Evolutionary conservation across 73 alveolate species (phyloP).

Genomic region (Diophrys sp.): DNA sequence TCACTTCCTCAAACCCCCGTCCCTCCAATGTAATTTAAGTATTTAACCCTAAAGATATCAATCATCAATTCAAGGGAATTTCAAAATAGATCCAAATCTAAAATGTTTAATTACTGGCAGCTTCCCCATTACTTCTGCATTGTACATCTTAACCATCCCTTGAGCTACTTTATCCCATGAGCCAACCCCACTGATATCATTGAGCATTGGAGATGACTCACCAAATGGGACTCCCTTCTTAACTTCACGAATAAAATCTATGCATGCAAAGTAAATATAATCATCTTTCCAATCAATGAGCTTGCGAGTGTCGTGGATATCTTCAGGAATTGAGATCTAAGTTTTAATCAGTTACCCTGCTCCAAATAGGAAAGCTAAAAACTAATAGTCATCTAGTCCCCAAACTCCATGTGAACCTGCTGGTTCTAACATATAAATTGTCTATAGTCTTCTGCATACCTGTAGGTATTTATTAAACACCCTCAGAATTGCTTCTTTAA

Average conservation of each 20-base stretch:
- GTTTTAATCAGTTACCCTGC: conserved; percentile 86
- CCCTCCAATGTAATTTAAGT: too few relatives aligned
- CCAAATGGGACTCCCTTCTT: conserved; percentile 95
- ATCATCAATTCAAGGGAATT: too few relatives aligned
- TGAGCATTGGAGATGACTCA: conserved; percentile 95
- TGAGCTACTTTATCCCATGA: conserved; percentile 94
- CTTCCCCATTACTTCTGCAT: conserved; percentile 92
- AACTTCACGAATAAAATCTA: conserved; percentile 82
- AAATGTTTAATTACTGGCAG: conserved; percentile 95
- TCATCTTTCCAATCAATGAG: conserved; percentile 67
- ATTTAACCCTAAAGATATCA: too few relatives aligned
- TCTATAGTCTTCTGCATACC: conserved; percentile 92
- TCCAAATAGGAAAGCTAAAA: conserved; percentile 95
- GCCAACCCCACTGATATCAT: conserved; percentile 90
- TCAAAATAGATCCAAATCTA: conserved; percentile 85
- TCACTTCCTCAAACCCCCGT: too few relatives aligned
- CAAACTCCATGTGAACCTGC: conserved; percentile 99
- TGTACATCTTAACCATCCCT: conserved; percentile 95
- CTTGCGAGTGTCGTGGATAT: conserved; percentile 74
- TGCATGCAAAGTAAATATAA: conserved; percentile 91
- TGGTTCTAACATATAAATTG: conserved; percentile 95
- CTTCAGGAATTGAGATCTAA: conserved; percentile 76
- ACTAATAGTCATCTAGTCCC: conserved; percentile 98
- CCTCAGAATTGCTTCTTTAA: conserved; percentile 67
- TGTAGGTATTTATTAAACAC: conserved; percentile 82